Conservation (phyloP, 225 moss, liverwort and hornwort species). For the Sphagnum tenellum region DNA sequence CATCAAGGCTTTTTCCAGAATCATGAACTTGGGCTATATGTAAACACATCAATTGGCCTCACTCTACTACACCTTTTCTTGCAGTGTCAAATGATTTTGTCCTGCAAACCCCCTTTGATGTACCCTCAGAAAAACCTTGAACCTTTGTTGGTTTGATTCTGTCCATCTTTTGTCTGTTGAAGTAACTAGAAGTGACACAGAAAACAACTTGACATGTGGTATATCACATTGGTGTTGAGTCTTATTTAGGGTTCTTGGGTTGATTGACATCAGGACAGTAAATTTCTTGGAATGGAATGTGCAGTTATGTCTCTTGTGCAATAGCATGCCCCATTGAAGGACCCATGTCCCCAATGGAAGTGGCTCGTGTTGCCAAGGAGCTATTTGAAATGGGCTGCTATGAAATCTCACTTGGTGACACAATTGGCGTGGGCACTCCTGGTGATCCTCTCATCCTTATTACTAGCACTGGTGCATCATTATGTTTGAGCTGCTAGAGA, state of each 20-base stretch:
- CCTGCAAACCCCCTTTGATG: too few species aligned
- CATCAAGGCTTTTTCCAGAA: too few species aligned
- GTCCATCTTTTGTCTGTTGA: background rate
- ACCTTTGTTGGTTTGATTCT: background rate
- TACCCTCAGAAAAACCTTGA: too few species aligned
- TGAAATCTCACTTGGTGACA: slow-evolving; percentile 94
- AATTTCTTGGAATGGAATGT: background rate
- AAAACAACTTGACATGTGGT: too few species aligned
- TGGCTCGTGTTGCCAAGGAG: slow-evolving; percentile 68
- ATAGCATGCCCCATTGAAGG: slow-evolving; percentile 94
- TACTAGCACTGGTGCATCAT: too few species aligned
- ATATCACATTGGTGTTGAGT: too few species aligned
- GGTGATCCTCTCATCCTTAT: slow-evolving; percentile 23
- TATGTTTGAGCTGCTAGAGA: too few species aligned
- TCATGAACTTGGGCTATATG: too few species aligned
- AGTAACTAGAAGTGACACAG: background rate
- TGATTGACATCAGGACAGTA: background rate
- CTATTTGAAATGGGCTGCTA: slow-evolving; percentile 83
- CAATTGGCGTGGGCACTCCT: slow-evolving; percentile 91
- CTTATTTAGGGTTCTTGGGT: background rate
- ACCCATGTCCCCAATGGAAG: slow-evolving; percentile 45
- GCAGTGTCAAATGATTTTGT: too few species aligned
- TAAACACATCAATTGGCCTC: too few species aligned
- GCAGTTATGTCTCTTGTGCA: slow-evolving; percentile 91
- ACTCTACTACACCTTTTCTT: too few species aligned